Evolutionary conservation across 257 asterid species (phyloP).

Genomic region (Paraleonurus japonicus): DNA sequence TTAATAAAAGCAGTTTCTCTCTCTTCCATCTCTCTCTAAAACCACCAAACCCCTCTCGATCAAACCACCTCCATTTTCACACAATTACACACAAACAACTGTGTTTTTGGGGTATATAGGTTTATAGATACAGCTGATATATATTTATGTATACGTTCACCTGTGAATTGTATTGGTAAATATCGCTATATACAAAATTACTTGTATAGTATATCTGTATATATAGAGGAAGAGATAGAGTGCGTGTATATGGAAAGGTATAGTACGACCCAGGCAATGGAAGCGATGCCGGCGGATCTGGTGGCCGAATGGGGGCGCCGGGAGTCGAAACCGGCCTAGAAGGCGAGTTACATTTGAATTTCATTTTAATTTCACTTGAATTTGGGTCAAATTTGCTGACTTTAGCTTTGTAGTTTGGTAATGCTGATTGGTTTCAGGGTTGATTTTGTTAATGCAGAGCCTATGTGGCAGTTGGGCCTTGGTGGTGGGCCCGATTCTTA

Average conservation of each 20-base stretch:
- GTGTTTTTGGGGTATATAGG: conserved; percentile 9
- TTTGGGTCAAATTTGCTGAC: conserved; percentile 34
- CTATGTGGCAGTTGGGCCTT: conserved; percentile 77
- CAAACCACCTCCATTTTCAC: conserved; percentile 31
- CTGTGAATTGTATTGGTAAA: conserved; percentile 19
- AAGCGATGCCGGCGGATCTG: conserved; percentile 60
- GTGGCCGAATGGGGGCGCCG: conserved; percentile 59
- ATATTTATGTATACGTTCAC: conserved; percentile 6
- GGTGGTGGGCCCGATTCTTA: conserved; percentile 74
- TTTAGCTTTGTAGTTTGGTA: conserved; percentile 24
- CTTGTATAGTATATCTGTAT: conserved; percentile 10
- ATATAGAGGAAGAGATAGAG: conserved; percentile 12
- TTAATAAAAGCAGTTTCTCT: conserved; percentile 25
- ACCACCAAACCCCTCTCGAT: conserved; percentile 51
- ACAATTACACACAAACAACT: conserved; percentile 22
- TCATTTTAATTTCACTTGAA: conserved; percentile 48
- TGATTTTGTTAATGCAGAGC: conserved; percentile 73
- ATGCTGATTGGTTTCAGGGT: conserved; percentile 37
- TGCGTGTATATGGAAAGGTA: conserved; percentile 51
- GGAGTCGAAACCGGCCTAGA: conserved; percentile 69
- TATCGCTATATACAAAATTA: conserved; percentile 7
- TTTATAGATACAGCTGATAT: background rate
- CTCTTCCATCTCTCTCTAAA: conserved; percentile 36
- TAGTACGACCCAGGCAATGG: conserved; percentile 51
- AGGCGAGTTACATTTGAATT: conserved; percentile 47